Percentiles rank a stretch among this genome's conserved stretches.
phyloP scores from a whole-genome alignment of 2,329 filamentous ascomycete species.

The Fusarium palustre region DNA sequence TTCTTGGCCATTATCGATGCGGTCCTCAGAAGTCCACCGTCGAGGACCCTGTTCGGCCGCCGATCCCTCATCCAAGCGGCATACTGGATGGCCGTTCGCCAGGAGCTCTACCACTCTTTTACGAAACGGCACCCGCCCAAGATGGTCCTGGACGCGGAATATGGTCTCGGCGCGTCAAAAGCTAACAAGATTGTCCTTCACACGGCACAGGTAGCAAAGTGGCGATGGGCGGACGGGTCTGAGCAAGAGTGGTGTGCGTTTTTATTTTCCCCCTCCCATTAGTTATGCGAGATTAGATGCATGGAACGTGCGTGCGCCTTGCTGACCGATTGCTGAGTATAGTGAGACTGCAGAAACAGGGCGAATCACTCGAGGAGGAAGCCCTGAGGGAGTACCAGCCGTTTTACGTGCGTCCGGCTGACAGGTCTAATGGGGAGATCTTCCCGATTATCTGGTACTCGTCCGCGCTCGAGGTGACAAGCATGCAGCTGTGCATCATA shows the following conservation, averaged over 20 bases:
- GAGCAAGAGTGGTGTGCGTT: constrained; percentile 54
- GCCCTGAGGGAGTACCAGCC: constrained; percentile 51
- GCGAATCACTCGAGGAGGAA: constrained; percentile 51
- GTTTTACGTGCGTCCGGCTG: constrained; percentile 51
- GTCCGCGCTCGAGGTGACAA: constrained; percentile 56
- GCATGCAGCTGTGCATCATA: constrained; percentile 55
- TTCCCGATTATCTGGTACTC: constrained; percentile 57
- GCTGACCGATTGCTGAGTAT: constrained; percentile 22
- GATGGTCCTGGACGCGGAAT: constrained; percentile 51
- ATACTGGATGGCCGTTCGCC: constrained; percentile 57
- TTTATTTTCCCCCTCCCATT: not conserved
- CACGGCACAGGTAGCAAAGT: constrained; percentile 56
- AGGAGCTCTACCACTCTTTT: constrained; percentile 57
- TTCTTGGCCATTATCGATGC: constrained; percentile 57
- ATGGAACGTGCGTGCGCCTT: not conserved
- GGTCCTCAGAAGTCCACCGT: constrained; percentile 53
- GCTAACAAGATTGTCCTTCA: constrained; percentile 57
- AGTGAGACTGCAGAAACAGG: constrained; percentile 54
- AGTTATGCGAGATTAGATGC: not conserved
- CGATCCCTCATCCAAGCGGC: constrained; percentile 54
- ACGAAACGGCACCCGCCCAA: constrained; percentile 54
- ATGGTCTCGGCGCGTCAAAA: constrained; percentile 51
- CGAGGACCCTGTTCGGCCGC: constrained; percentile 52
- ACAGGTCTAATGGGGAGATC: constrained; percentile 54
- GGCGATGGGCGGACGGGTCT: constrained; percentile 54